Base-by-base conservation (phyloP, 1,139 yeast genomes). In the Nakaseomyces sp. region DNA sequence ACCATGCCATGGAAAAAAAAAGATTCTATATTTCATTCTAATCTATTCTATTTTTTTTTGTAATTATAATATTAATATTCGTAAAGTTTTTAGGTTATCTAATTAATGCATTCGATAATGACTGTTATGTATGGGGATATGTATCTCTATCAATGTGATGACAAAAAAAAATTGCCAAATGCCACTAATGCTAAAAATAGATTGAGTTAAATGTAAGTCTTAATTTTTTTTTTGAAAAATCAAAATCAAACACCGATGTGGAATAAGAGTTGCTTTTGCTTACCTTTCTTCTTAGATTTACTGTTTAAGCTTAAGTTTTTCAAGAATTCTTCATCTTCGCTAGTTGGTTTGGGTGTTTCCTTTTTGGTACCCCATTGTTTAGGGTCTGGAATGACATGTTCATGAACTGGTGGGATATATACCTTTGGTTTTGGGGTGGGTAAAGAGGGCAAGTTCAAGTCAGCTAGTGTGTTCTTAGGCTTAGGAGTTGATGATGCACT, bases 401-500 rank as follows among this genome's bases (percentile, higher is more conserved):
- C 64, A 36, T 67, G 54, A 3, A 74, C 65, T 6, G 72, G 72
- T 6, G 76, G 72, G 45, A 58, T 53, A 28, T 50, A 43, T 3
- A 68, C 66, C 45, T 61, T 67, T 24, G 46, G 63, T 43, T 58
- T 67, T 7, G 75, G 72, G 43, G 67, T 70, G 13, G 74, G 66
- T 42, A 77, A 64, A 2, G 73, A 72, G 1, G 87, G 86, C 56
- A 81, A 74, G 43, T 68, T 63, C 1, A 76, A 74, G 7, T 57
- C 45, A 51, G 63, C 49, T 44, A 64, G 32, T 42, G 48, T 55
- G 35, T 54, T 43, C 29, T 43, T 48, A n/a, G 47, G 45, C 22
- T 45, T 50, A 12, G 32, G 12, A 3, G 18, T 20, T 9, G 38
- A 35, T n/a, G 28, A 8, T 10, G 26, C n/a, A 6, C 13, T 20